Base-by-base conservation (phyloP, 2,329 filamentous ascomycete genomes). In the Aureobasidium zeae region DNA sequence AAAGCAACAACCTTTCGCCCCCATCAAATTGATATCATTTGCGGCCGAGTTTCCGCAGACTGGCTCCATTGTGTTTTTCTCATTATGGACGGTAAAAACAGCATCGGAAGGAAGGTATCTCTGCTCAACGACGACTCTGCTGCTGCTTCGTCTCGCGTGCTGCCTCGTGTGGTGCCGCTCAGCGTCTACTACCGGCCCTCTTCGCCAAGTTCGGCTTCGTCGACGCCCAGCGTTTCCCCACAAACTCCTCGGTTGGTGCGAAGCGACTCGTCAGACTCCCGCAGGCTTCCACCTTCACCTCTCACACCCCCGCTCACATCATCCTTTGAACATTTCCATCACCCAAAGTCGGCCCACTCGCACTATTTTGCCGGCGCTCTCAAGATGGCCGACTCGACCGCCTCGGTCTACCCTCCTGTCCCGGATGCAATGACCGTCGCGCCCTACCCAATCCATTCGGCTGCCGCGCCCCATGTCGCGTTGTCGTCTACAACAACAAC, bases 41-140 rank as follows among this genome's bases (percentile, higher is more conserved):
- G 39, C 30, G 33, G 43, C 24, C 13, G 12, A 3, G 4, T 5
- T n/a, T 19, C 30, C 39, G 39, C 39, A 34, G 39, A 26, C 12
- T 38, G 43, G 33, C 26, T 13, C 34, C 28, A 19, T 15, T 41
- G 53, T 58, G 52, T 56, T 54, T 53, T 41, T 49, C 55, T 52
- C 58, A 61, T 61, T 47, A 71, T 71, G 68, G 68, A 71, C 66
- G 67, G 67, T 61, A 70, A 64, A 62, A 68, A 71, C 57, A 64
- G 64, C 53, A 64, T 58, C 51, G 68, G 68, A 58, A 64, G 67
- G 55, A 66, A 62, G 55, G 66, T 71, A 57, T 70, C 67, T 56
- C 61, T 71, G 54, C 61, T 71, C 58, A 71, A 70, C 64, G 66
- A 69, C 57, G 63, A 60, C 38, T 46, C 35, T 32, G 48, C 50